Conservation (phyloP, 148 eudicot species). For the Cornus controversa region DNA sequence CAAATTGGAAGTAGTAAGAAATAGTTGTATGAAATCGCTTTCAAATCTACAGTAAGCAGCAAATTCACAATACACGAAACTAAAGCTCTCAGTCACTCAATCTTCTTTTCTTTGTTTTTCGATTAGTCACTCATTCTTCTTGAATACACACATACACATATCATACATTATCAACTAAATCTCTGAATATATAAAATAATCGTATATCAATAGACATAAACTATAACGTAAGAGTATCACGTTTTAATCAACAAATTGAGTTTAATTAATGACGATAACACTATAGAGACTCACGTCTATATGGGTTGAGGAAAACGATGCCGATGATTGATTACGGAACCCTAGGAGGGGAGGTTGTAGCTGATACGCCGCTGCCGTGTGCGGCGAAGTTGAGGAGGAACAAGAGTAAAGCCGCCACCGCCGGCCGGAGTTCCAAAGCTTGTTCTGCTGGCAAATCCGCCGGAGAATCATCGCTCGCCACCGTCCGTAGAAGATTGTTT, state of each 20-base stretch:
- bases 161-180: not conserved
- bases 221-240: too few relatives aligned
- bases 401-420: conserved; percentile 21
- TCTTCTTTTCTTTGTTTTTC: too few relatives aligned
- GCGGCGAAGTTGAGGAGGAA: conserved; percentile 14
- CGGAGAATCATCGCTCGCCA: conserved; percentile 35
- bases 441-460: conserved; percentile 28
- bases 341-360: conserved; percentile 22
- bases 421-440: conserved; percentile 28
- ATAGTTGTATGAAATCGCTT: too few relatives aligned
- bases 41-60: not conserved
- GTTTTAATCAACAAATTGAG: not conserved
- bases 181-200: too few relatives aligned
- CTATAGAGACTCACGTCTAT: conserved; percentile 28
- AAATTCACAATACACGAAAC: not conserved
- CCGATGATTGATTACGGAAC: conserved; percentile 11
- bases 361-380: conserved; percentile 11
- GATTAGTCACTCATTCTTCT: not conserved
- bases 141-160: too few relatives aligned
- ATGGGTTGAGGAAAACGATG: not conserved
- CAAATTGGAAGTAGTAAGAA: not conserved
- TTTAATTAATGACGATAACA: not conserved
- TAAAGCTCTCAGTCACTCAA: not conserved
- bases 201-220: too few relatives aligned
- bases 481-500: not conserved